Conservation (phyloP, 306 rosid genomes). For the Abrus precatorius region DNA sequence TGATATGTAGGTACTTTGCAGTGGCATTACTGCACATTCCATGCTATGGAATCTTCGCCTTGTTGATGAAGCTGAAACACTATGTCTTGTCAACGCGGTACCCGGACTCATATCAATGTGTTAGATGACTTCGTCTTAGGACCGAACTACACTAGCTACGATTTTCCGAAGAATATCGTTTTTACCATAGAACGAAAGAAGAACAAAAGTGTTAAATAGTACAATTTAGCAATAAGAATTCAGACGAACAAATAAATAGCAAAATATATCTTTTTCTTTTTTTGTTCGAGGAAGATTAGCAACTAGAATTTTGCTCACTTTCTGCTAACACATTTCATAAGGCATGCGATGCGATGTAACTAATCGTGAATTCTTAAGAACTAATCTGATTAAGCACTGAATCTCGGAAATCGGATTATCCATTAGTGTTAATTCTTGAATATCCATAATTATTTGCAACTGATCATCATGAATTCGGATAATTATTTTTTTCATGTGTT, state of each 20-base stretch:
- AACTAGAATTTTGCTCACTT: constrained; percentile 26
- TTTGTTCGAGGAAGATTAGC: not conserved
- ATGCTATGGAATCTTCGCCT: constrained; percentile 83
- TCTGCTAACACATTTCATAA: not conserved
- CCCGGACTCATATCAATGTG: constrained; percentile 68
- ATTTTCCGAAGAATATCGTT: constrained; percentile 36
- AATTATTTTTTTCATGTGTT: too few relatives aligned
- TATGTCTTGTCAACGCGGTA: constrained; percentile 59
- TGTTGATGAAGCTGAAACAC: constrained; percentile 86
- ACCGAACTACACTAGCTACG: constrained; percentile 6
- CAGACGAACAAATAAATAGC: constrained; percentile 38
- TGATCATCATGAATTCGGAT: too few relatives aligned
- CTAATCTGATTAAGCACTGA: too few relatives aligned
- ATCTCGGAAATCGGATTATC: not conserved
- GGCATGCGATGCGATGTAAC: not conserved
- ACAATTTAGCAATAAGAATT: constrained; percentile 11
- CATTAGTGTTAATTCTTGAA: not conserved
- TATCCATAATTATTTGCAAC: not conserved
- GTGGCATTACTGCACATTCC: constrained; percentile 89
- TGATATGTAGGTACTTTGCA: constrained; percentile 71
- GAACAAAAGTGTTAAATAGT: constrained; percentile 11
- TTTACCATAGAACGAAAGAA: constrained; percentile 25
- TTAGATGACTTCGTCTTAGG: constrained; percentile 46
- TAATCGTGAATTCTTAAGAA: not conserved
- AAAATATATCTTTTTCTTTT: constrained; percentile 3